Base-by-base conservation (phyloP, 140 eudicot species). In the Ambrosia hybrid region DNA sequence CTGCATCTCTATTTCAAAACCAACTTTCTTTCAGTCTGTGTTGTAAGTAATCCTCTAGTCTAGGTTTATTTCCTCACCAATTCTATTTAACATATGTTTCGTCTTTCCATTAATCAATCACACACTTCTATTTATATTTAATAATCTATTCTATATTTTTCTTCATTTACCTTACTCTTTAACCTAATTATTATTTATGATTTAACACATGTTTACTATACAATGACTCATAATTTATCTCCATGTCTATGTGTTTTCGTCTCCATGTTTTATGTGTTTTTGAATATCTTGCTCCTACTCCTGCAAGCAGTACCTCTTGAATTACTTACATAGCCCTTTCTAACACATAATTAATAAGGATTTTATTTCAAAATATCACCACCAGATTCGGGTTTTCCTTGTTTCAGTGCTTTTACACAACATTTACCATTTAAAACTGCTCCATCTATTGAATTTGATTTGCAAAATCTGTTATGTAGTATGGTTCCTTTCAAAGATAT, bases 1-100 rank as follows among this genome's bases (percentile, higher is more conserved):
- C 26, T 21, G 26, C 76, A 74, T 79, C 73, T 51, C 57, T 21
- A 69, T 59, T 74, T 61, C 80, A 79, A 41, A 41, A 41, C 46
- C 26, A 21, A 21, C 26, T 21, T 21, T 21, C 26, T 21, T 21
- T 21, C 26, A 21, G 26, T 0, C 26, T 21, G 26, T 21, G 26
- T 21, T 21, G 26, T 21, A 21, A 21, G 26, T 21, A 21, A 21
- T 21, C 26, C 26, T 21, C 26, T 21, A 21, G 26, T 21, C 26
- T 21, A 21, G 26, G 26, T 21, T 21, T 21, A 21, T 21, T 21
- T 21, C 26, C 26, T 21, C 26, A 21, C 26, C 26, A 21, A 21
- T 21, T 21, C 26, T 21, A 21, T 21, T 21, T 21, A 21, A 21
- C 26, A 21, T 21, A 21, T 21, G 26, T 21, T 21, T 21, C 26